Base-by-base conservation (phyloP, 441 rosid species). In the Brassica balearica region DNA sequence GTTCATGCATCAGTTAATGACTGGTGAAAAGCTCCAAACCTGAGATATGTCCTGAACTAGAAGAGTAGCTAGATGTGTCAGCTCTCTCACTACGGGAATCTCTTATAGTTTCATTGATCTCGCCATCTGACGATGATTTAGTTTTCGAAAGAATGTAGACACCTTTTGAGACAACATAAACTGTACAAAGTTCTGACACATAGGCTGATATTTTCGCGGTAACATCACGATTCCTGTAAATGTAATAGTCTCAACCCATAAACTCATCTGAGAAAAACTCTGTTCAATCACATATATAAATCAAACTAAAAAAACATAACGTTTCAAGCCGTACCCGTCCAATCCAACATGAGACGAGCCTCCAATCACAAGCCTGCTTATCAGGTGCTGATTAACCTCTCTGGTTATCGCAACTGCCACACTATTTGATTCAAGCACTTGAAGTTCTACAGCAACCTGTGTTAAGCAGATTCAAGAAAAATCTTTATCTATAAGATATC, bases 291-390 rank as follows among this genome's bases (percentile, higher is more conserved):
- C 34, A 65, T 66, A 36, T 8, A 36, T 8, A 36, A 19, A 48
- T 51, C 1, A 6, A 53, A n/a, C 2, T 2, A 1, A 7, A 67
- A 8, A 34, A 11, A 36, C 43, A 17, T 32, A 5, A 69, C 11
- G 8, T 46, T 23, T 14, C 4, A 66, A 15, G 9, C 25, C 41
- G 0, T 86, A 95, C 97, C 89, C 82, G 6, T 86, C 56, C 69
- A 90, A 92, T 61, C 84, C 77, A 78, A 85, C 75, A 15, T 68
- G 68, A 77, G 98, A 76, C 60, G 95, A 81, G 73, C 91, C 89
- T 78, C 99, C 99, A 23, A 95, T 86, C 70, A 95, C 90, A 71
- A 95, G 98, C 77, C 80, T 92, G 36, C 29, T 85, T 80, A 93
- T 88, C 20, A 15, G 56, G 72, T 77, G 68, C 78, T 79, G 80